These are phyloP conservation scores for Leccinum rimulosum DNA, from an alignment of 768 basidiomycete genomes.

Conservation along the genomic window DNA sequence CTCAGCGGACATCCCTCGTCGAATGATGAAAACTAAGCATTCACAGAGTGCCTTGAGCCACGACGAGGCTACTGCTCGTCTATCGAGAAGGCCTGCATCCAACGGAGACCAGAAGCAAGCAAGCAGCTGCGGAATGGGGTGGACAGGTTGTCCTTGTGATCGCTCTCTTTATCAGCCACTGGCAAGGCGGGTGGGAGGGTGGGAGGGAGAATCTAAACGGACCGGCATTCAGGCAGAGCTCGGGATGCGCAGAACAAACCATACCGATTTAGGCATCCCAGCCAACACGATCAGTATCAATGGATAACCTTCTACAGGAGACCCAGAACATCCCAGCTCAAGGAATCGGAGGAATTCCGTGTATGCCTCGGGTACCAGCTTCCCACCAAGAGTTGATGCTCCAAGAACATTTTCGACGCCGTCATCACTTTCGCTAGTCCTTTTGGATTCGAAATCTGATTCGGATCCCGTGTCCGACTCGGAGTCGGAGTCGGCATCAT, in stretches of 20 bases:
- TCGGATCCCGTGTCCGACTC: slow-evolving; percentile 28
- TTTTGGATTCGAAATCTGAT: slow-evolving; percentile 13
- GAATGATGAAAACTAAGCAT: slow-evolving; percentile 58
- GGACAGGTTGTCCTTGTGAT: background rate
- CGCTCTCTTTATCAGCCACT: background rate
- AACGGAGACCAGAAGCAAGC: slow-evolving; percentile 81
- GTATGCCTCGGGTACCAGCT: slow-evolving; percentile 47
- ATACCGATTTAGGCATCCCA: slow-evolving; percentile 69
- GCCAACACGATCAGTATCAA: slow-evolving; percentile 77
- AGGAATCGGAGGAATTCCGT: slow-evolving; percentile 78
- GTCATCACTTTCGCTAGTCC: slow-evolving; percentile 34
- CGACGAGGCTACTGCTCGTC: slow-evolving; percentile 35
- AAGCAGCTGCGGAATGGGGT: slow-evolving; percentile 54
- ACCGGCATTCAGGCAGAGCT: background rate
- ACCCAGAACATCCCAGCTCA: slow-evolving; percentile 72
- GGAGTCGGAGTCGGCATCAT: slow-evolving; percentile 39
- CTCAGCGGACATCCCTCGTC: slow-evolving; percentile 15
- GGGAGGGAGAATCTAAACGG: slow-evolving; percentile 20
- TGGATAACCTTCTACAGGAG: slow-evolving; percentile 79
- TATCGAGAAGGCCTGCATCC: slow-evolving; percentile 38
- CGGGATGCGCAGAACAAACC: slow-evolving; percentile 20
- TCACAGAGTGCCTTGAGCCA: slow-evolving; percentile 76
- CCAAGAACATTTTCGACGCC: slow-evolving; percentile 29
- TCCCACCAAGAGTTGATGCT: background rate
- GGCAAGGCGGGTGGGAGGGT: slow-evolving; percentile 12